Evolutionary conservation across 345 rosid genomes (phyloP).

Genomic region (Gossypium longicalyx): DNA sequence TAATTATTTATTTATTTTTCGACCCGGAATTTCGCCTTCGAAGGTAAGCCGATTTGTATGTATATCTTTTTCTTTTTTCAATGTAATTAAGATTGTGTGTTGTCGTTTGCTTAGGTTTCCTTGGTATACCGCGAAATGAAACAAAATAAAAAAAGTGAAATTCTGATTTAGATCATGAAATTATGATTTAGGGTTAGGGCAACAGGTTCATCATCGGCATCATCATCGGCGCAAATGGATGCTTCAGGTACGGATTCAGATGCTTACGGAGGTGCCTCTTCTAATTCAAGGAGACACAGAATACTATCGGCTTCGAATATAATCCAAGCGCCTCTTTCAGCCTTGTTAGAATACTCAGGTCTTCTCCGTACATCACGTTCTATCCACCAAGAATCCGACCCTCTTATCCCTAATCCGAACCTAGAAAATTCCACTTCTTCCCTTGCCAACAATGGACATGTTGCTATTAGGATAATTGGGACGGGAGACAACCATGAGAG

Average conservation of each 20-base stretch:
- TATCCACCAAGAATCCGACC: slow-evolving; percentile 48
- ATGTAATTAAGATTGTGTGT: not conserved
- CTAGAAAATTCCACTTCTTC: slow-evolving; percentile 40
- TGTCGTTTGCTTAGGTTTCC: not conserved
- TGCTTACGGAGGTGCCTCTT: slow-evolving; percentile 43
- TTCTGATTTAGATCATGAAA: not conserved
- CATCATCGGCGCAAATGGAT: slow-evolving; percentile 55
- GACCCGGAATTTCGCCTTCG: slow-evolving; percentile 57
- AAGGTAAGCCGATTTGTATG: slow-evolving; percentile 36
- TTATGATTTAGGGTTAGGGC: slow-evolving; percentile 56
- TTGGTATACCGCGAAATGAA: slow-evolving; percentile 7
- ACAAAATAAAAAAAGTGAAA: not conserved
- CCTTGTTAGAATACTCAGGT: slow-evolving; percentile 91
- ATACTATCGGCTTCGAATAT: slow-evolving; percentile 73
- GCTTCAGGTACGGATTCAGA: slow-evolving; percentile 62
- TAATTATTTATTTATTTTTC: not conserved
- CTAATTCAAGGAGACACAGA: slow-evolving; percentile 55
- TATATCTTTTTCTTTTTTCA: not conserved
- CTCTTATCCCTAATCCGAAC: slow-evolving; percentile 34
- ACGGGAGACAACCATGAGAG: slow-evolving; percentile 69
- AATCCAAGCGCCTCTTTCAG: slow-evolving; percentile 82
- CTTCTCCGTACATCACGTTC: slow-evolving; percentile 54
- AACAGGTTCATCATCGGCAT: slow-evolving; percentile 2
- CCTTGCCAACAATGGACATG: slow-evolving; percentile 57
- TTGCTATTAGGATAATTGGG: slow-evolving; percentile 91